phyloP scores from a whole-genome alignment of 2,329 filamentous ascomycete genomes.

The Stachybotrys echinatus region DNA sequence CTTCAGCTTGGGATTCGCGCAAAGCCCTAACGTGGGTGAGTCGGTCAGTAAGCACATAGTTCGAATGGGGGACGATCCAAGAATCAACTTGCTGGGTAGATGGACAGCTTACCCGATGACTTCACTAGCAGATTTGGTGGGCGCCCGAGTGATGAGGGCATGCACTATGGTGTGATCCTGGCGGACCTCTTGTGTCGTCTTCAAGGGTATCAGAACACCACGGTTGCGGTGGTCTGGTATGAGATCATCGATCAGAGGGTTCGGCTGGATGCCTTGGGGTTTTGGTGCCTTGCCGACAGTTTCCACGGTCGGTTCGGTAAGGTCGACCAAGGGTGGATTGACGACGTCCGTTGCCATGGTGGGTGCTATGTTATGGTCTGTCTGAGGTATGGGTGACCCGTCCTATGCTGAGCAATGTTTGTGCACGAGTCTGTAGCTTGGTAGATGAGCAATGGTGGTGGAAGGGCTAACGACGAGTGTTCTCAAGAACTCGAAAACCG shows the following conservation, averaged over 20 bases:
- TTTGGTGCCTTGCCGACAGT: too few relatives aligned
- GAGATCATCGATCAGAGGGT: conserved; percentile 31
- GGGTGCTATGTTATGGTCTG: too few relatives aligned
- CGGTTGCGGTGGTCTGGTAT: conserved; percentile 28
- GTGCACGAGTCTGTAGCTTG: too few relatives aligned
- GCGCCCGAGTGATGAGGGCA: conserved; percentile 67
- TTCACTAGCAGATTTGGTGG: conserved; percentile 65
- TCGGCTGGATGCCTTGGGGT: conserved; percentile 18
- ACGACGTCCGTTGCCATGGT: background rate
- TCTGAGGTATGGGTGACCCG: too few relatives aligned
- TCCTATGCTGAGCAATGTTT: too few relatives aligned
- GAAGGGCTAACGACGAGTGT: too few relatives aligned
- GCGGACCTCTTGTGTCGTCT: conserved; percentile 58
- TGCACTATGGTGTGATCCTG: conserved; percentile 54
- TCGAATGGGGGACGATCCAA: background rate
- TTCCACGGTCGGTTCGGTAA: conserved; percentile 12
- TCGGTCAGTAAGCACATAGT: conserved; percentile 12
- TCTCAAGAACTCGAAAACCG: too few relatives aligned
- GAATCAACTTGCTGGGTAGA: too few relatives aligned
- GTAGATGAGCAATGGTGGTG: too few relatives aligned
- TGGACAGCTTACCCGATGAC: conserved; percentile 59
- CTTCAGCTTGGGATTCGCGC: conserved; percentile 51
- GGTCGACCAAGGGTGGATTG: conserved; percentile 12
- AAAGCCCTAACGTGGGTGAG: conserved; percentile 38
- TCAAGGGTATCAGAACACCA: conserved; percentile 55